Evolutionary conservation across 495 filamentous ascomycete genomes (phyloP).

Genomic region (Talaromyces trachyspermus): DNA sequence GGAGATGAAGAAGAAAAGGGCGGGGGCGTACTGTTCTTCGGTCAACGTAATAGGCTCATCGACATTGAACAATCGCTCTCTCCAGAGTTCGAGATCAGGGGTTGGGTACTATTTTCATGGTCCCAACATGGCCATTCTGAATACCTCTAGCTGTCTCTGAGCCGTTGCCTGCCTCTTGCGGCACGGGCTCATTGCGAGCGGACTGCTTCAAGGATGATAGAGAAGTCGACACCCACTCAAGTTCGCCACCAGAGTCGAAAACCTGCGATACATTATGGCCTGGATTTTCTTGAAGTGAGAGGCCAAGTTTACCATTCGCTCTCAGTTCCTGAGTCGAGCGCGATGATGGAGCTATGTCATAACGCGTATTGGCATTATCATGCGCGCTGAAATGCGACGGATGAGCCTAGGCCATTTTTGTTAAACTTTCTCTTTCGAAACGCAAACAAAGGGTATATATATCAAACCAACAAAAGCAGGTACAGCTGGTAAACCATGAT

Average conservation of each 20-base stretch:
- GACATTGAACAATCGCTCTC: slow-evolving; percentile 68
- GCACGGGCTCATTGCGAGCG: neutral
- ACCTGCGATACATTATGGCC: neutral
- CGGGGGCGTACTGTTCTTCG: slow-evolving; percentile 63
- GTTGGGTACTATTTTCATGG: slow-evolving; percentile 52
- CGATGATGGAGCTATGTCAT: neutral
- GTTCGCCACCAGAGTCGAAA: neutral
- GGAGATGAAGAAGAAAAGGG: no score
- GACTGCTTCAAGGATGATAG: neutral
- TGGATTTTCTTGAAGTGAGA: neutral
- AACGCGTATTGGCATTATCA: neutral
- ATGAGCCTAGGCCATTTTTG: neutral
- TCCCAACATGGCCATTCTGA: slow-evolving; percentile 43
- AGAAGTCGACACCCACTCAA: neutral
- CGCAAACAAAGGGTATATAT: neutral
- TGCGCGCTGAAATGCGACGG: neutral
- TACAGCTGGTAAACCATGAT: slow-evolving; percentile 12
- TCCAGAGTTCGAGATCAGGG: slow-evolving; percentile 69
- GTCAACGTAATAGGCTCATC: slow-evolving; percentile 66
- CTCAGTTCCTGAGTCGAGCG: neutral
- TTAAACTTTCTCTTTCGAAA: no score
- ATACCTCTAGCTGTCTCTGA: neutral
- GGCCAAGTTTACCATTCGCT: neutral
- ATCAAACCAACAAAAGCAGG: slow-evolving; percentile 8
- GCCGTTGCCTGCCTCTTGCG: neutral